These are phyloP conservation scores for Wickerhamomyces rabaulensis DNA, from an alignment of 805 yeast species.

Conservation along the genomic window DNA sequence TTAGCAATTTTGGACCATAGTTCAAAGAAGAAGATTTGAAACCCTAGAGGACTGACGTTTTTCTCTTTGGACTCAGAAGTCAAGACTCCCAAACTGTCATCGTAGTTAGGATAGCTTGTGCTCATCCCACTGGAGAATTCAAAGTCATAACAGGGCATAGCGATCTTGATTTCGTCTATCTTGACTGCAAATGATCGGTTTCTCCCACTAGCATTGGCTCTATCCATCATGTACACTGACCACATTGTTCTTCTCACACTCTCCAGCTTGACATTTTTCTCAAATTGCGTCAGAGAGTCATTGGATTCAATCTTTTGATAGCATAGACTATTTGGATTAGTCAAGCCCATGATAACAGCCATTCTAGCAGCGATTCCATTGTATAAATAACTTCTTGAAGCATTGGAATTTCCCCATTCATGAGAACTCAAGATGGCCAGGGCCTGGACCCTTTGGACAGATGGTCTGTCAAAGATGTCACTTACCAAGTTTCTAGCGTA, in stretches of 20 bases:
- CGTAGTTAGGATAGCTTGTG: constrained; percentile 8
- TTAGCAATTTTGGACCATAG: constrained; percentile 33
- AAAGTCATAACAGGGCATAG: constrained; percentile 29
- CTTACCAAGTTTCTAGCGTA: constrained; percentile 29
- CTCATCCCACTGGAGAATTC: constrained; percentile 26
- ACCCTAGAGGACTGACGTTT: constrained; percentile 24
- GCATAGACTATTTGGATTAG: constrained; percentile 15
- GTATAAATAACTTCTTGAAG: constrained; percentile 32
- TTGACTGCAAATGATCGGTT: constrained; percentile 28
- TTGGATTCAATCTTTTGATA: constrained; percentile 10
- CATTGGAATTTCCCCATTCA: constrained; percentile 37
- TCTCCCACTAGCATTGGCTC: constrained; percentile 34
- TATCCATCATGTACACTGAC: constrained; percentile 38
- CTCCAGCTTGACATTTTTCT: constrained; percentile 24
- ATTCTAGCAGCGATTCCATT: constrained; percentile 36
- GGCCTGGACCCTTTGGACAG: constrained; percentile 34
- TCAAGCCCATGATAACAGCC: constrained; percentile 31
- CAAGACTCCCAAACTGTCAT: constrained; percentile 3
- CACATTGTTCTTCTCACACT: constrained; percentile 33
- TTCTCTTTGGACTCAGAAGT: constrained; percentile 2
- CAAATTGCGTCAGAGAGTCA: not conserved
- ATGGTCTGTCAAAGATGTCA: constrained; percentile 33
- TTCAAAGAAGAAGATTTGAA: constrained; percentile 29
- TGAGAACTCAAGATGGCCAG: constrained; percentile 32
- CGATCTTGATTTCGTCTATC: constrained; percentile 27